Percentiles rank a stretch among this genome's conserved stretches.
phyloP scores from a whole-genome alignment of 2,329 filamentous ascomycete genomes.

The Diaporthe citriasiana region DNA sequence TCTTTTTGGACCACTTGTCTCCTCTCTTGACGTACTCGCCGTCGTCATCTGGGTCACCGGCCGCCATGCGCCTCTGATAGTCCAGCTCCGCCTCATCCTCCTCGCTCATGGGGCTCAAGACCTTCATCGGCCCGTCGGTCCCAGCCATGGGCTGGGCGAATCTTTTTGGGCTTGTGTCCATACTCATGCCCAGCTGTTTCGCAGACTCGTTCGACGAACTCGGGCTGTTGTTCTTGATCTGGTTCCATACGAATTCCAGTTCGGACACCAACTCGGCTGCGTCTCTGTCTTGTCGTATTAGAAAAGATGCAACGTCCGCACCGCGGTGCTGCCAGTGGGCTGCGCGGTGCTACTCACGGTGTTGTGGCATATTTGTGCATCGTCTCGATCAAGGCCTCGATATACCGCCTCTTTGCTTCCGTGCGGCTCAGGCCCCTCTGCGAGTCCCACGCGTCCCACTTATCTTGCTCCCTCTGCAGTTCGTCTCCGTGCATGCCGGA shows the following conservation, averaged over 20 bases:
- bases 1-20: constrained; percentile 81
- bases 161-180: constrained; percentile 55
- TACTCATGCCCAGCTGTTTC: constrained; percentile 56
- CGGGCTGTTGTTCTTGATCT: constrained; percentile 89
- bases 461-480: constrained; percentile 71
- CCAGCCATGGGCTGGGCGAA: constrained; percentile 64
- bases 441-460: constrained; percentile 96
- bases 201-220: constrained; percentile 72
- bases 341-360: constrained; percentile 63
- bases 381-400: constrained; percentile 93
- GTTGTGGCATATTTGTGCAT: constrained; percentile 98
- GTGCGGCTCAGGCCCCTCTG: constrained; percentile 88
- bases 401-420: constrained; percentile 94
- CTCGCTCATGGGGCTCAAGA: constrained; percentile 89
- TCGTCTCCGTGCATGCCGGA: constrained; percentile 66
- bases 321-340: not conserved
- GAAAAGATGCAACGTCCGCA: not conserved
- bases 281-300: constrained; percentile 65
- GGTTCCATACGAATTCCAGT: constrained; percentile 99
- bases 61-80: constrained; percentile 60
- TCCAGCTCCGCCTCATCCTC: constrained; percentile 77
- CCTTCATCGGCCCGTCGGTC: constrained; percentile 72
- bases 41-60: constrained; percentile 57
- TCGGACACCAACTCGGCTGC: constrained; percentile 90
- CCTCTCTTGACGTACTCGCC: constrained; percentile 58